phyloP scores from a whole-genome alignment of 2,329 filamentous ascomycete genomes.

The Penicillium sp. region DNA sequence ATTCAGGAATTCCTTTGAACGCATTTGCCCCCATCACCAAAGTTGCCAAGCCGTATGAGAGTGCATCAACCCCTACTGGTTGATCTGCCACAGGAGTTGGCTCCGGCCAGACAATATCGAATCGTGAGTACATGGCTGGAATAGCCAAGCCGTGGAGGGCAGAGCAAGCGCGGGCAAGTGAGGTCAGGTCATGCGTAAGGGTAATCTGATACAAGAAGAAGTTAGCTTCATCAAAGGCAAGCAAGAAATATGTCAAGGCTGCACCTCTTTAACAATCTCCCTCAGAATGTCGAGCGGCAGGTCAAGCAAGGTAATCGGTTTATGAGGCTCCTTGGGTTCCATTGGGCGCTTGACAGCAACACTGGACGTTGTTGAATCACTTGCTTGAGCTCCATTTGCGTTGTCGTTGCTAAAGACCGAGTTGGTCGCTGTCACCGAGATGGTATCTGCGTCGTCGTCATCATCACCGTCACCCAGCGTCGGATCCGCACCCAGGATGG shows the following conservation, averaged over 20 bases:
- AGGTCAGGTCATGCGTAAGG: constrained; percentile 76
- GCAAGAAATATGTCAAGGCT: not conserved
- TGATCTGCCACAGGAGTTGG: constrained; percentile 60
- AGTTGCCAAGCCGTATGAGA: constrained; percentile 77
- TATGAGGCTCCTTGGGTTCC: constrained; percentile 27
- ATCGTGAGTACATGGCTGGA: constrained; percentile 76
- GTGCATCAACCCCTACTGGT: constrained; percentile 70
- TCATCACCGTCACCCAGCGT: not conserved
- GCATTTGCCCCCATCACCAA: constrained; percentile 68
- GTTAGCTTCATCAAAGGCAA: not conserved
- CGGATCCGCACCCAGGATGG: not conserved
- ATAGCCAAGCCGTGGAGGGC: constrained; percentile 70
- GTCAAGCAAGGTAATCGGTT: constrained; percentile 65
- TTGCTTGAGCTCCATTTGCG: not conserved
- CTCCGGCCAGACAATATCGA: constrained; percentile 87
- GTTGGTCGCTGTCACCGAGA: not conserved
- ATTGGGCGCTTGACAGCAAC: not conserved
- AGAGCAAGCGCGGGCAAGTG: constrained; percentile 73
- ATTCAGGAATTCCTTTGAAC: constrained; percentile 50
- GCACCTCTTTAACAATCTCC: constrained; percentile 72
- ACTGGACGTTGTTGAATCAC: not conserved
- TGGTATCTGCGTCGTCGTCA: not conserved
- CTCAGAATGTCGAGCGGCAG: constrained; percentile 74
- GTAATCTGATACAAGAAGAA: constrained; percentile 55
- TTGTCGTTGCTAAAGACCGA: not conserved